Evolutionary conservation across 1,284 basidiomycete genomes (phyloP), one percentile per base, ranked within the genome.

Genomic region (Cryptococcus hybrid): DNA sequence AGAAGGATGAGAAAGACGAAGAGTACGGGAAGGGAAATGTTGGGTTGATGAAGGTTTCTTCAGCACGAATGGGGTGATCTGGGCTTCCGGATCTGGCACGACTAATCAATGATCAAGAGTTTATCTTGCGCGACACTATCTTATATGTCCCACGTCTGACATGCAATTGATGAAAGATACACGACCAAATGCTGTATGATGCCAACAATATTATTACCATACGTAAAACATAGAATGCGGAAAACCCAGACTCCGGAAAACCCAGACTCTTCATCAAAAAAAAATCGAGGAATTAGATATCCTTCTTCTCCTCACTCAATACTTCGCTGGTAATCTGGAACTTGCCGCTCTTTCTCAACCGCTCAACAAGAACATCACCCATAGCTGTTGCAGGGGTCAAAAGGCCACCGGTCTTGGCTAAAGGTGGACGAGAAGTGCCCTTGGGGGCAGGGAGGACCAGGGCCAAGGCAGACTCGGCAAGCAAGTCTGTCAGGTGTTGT

Each of bases 331-430:
- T 56, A 40, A 70, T 62, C 5, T 44, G 49, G 13, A 66, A 62
- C 40, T 66, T 65, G n/a, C 67, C 70, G 49, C 55, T 51, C 42
- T 39, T 47, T n/a, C 59, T 62, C 56, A 94, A 74, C 18, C 90
- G 81, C 62, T 84, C 81, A 12, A 90, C 78, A 52, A 92, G 70
- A 3, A 83, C 83, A 59, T 87, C 84, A 12, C 90, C 91, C 54
- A 92, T 83, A 1, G 88, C 88, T 1, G 84, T 85, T 65, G 86
- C 83, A 0, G 90, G 92, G 78, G 7, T 92, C 91, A n/a, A n/a
- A n/a, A 92, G 69, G 7, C n/a, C n/a, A 77, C 80, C 1, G 82
- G 86, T 5, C 87, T 74, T 0, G 80, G 65, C 0, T 88, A 82
- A 2, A 89, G 82, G 54, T 62, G 71, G 5, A 78, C 75, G 3